phyloP scores from a whole-genome alignment of 106 monocot species.

The Xerophyta viscosa region DNA sequence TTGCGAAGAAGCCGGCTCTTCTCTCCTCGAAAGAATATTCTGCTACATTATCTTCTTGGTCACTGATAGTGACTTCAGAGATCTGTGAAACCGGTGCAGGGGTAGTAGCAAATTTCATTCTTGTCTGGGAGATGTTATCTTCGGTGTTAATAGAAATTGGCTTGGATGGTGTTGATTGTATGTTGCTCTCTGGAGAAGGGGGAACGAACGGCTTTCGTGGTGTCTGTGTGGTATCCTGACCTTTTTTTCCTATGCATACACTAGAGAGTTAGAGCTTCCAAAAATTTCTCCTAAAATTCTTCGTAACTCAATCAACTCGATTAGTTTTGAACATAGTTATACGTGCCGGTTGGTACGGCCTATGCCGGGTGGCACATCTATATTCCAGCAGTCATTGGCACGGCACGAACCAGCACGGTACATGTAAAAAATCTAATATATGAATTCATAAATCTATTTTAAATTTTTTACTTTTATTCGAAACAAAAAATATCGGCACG shows the following conservation, averaged over 20 bases:
- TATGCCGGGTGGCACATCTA: too few relatives aligned
- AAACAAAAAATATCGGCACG: too few relatives aligned
- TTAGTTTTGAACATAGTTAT: too few relatives aligned
- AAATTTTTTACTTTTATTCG: too few relatives aligned
- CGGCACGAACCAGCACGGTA: too few relatives aligned
- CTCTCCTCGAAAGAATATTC: constrained; percentile 10
- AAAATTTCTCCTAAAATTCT: too few relatives aligned
- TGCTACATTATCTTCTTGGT: not conserved
- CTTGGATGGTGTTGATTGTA: not conserved
- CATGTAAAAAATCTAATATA: too few relatives aligned
- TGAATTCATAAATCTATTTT: too few relatives aligned
- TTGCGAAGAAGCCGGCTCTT: not conserved
- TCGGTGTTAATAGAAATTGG: not conserved
- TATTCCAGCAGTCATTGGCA: too few relatives aligned
- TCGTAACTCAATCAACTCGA: too few relatives aligned
- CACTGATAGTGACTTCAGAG: not conserved
- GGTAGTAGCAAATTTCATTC: not conserved
- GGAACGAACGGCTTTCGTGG: constrained; percentile 5
- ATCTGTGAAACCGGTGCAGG: not conserved
- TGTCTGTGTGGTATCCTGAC: not conserved
- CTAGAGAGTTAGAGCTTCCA: too few relatives aligned
- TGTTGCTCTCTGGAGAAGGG: not conserved
- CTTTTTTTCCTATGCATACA: not conserved
- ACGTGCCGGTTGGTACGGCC: too few relatives aligned
- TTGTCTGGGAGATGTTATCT: not conserved